Base-by-base conservation (phyloP, 129 eudicot genomes). In the Dittrichia graveolens region DNA sequence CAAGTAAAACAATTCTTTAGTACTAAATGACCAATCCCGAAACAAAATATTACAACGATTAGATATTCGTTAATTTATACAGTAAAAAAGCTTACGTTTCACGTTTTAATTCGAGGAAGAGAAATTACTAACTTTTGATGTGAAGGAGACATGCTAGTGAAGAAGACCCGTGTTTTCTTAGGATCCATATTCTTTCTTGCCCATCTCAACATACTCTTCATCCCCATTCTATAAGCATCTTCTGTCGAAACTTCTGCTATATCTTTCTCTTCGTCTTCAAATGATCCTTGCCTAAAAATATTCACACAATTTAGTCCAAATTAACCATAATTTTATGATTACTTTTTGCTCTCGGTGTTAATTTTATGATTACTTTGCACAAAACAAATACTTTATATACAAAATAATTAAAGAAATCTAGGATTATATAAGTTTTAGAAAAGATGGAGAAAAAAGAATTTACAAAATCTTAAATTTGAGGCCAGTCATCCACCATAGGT, bases 401-500 rank as follows among this genome's bases (percentile, higher is more conserved):
- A 56, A 19, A 3, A 35, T 13, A 4, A 10, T 12, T 37, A 60
- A 60, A 7, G 4, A 37, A 35, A 6, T 59, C 6, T n/a, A 11
- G 2, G 31, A 24, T 0, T 24, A 24, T 24, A 0, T 24, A 43
- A 18, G 13, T 54, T 54, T 46, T 18, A 15, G 0, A 31, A n/a
- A 46, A 67, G 18, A 38, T 12, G 3, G 40, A 16, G 43, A 75
- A 41, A 16, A 24, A 56, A 18, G 71, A 34, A 42, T 67, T 89
- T 88, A 94, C 99, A 90, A 53, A 38, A 94, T 88, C 74, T 86
- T 90, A 78, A 94, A 82, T 7, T 79, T 53, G 14, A 78, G 81
- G 77, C 96, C 99, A 24, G 97, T 90, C 97, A 94, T 94, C 99
- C 99, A 94, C 99, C 99, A 94, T 10, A 94, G 86, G 65, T 90